Evolutionary conservation across 805 yeast genomes (phyloP).

Genomic region (Cyberlindnera mrakii): DNA sequence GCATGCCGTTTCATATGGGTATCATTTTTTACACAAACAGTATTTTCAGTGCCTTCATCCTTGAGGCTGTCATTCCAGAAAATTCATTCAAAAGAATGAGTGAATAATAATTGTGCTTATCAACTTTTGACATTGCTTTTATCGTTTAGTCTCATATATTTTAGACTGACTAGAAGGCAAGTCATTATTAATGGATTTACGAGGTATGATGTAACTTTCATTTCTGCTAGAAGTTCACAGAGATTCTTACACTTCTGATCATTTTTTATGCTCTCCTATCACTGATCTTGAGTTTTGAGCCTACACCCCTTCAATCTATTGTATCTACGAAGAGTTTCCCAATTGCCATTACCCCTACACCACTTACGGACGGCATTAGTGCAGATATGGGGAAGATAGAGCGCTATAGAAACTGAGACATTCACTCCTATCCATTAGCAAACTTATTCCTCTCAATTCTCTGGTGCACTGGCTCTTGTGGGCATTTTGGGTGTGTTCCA

Average conservation of each 20-base stretch:
- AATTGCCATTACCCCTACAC: constrained; percentile 47
- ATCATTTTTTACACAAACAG: constrained; percentile 63
- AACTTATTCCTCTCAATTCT: constrained; percentile 43
- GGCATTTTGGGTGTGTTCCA: constrained; percentile 34
- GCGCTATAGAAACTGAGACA: constrained; percentile 42
- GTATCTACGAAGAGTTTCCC: constrained; percentile 40
- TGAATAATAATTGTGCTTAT: constrained; percentile 10
- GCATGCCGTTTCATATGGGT: constrained; percentile 60
- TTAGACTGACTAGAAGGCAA: constrained; percentile 4
- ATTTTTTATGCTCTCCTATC: constrained; percentile 41
- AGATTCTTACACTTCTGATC: constrained; percentile 32
- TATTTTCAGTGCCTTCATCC: constrained; percentile 46
- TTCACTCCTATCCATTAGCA: constrained; percentile 40
- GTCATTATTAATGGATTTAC: constrained; percentile 6
- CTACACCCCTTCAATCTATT: constrained; percentile 42
- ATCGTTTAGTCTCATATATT: constrained; percentile 1
- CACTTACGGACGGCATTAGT: constrained; percentile 37
- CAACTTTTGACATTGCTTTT: constrained; percentile 9
- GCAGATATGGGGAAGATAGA: constrained; percentile 50
- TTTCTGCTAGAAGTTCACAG: constrained; percentile 25
- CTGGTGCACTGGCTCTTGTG: constrained; percentile 28
- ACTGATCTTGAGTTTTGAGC: constrained; percentile 40
- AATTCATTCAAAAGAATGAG: constrained; percentile 11
- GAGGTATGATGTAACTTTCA: constrained; percentile 35
- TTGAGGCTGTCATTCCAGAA: constrained; percentile 35